Evolutionary conservation across 495 filamentous ascomycete genomes (phyloP).

Genomic region (Chaetomium tenue): DNA sequence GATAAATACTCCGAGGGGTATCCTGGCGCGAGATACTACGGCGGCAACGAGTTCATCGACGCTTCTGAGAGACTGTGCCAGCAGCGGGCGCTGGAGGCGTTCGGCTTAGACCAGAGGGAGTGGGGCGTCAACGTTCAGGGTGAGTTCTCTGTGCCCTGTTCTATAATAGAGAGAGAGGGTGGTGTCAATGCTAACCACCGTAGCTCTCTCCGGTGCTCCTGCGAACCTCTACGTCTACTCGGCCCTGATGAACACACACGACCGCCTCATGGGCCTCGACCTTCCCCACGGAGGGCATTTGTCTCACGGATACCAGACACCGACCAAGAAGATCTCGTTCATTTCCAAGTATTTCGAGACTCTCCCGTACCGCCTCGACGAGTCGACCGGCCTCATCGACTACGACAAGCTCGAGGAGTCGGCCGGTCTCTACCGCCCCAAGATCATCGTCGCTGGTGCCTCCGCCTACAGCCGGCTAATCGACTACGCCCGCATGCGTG

Average conservation of each 20-base stretch:
- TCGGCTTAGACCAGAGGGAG: slow-evolving; percentile 75
- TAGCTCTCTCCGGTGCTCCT: slow-evolving; percentile 91
- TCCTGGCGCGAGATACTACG: slow-evolving; percentile 94
- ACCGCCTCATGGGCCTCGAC: slow-evolving; percentile 95
- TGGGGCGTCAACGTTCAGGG: slow-evolving; percentile 99
- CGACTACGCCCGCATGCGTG: slow-evolving; percentile 84
- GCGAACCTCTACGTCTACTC: slow-evolving; percentile 97
- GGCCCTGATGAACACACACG: slow-evolving; percentile 85
- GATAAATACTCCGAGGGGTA: slow-evolving; percentile 99
- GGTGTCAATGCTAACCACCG: not conserved
- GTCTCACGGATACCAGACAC: slow-evolving; percentile 96
- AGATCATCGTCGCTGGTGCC: slow-evolving; percentile 91
- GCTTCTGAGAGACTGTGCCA: slow-evolving; percentile 87
- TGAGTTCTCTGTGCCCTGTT: slow-evolving; percentile 41
- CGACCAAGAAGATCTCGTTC: slow-evolving; percentile 96
- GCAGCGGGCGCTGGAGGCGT: slow-evolving; percentile 80
- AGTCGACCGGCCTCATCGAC: slow-evolving; percentile 88
- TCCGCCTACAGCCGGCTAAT: slow-evolving; percentile 93
- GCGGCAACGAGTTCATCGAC: slow-evolving; percentile 95
- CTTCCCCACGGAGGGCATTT: slow-evolving; percentile 95
- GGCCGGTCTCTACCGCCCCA: slow-evolving; percentile 84
- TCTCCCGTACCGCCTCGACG: slow-evolving; percentile 86
- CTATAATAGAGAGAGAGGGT: not conserved
- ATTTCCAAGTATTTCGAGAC: slow-evolving; percentile 99
- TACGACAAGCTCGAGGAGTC: slow-evolving; percentile 85